Evolutionary conservation across 2,329 filamentous ascomycete genomes (phyloP).

Genomic region (Cladophialophora immunda): DNA sequence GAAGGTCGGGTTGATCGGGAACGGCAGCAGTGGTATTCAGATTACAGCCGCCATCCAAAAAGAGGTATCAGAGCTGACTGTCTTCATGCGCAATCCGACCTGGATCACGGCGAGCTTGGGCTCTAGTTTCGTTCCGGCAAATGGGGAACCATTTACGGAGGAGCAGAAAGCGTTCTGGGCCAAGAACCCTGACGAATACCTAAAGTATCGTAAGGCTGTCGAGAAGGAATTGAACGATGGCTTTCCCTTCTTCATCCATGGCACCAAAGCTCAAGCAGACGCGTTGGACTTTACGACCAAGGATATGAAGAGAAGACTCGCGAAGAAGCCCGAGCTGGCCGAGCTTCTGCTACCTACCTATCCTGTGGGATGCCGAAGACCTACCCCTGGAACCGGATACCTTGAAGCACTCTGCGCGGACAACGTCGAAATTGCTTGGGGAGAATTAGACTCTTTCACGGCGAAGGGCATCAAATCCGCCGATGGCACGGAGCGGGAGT

Average conservation of each 20-base stretch:
- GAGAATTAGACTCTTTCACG: slow-evolving; percentile 52
- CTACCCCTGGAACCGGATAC: slow-evolving; percentile 61
- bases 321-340: slow-evolving; percentile 43
- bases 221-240: slow-evolving; percentile 1
- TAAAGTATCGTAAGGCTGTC: slow-evolving; percentile 1
- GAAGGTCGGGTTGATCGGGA: slow-evolving; percentile 31
- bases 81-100: slow-evolving; percentile 4
- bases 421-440: slow-evolving; percentile 38
- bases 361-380: slow-evolving; percentile 44
- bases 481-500: slow-evolving; percentile 48
- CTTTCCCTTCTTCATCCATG: background rate
- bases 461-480: slow-evolving; percentile 50
- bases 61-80: slow-evolving; percentile 11
- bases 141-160: background rate
- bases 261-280: slow-evolving; percentile 1
- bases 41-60: slow-evolving; percentile 42
- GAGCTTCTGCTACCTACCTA: slow-evolving; percentile 1
- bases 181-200: slow-evolving; percentile 5
- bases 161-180: background rate
- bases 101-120: slow-evolving; percentile 8
- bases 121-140: background rate
- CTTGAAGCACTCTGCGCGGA: slow-evolving; percentile 56
- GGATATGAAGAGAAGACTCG: slow-evolving; percentile 25
- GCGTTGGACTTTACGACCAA: background rate
- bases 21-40: slow-evolving; percentile 28